These are phyloP conservation scores for Nelumbo lutea DNA, from an alignment of 164 flowering plant genomes.

Conservation along the genomic window DNA sequence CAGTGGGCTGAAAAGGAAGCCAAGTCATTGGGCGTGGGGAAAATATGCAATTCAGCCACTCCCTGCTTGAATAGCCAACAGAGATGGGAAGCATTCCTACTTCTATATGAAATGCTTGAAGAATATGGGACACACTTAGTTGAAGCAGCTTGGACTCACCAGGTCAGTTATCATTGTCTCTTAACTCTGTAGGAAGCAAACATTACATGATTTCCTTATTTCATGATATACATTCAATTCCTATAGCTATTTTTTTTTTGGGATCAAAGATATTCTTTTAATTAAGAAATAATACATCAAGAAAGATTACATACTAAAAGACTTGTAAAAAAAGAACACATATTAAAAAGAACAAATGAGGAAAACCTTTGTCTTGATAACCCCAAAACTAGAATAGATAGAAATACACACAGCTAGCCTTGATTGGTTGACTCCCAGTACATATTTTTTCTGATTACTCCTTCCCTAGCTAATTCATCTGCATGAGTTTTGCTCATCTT, in stretches of 20 bases:
- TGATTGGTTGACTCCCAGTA: too few relatives aligned
- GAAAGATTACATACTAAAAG: too few relatives aligned
- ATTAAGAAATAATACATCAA: too few relatives aligned
- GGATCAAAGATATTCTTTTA: too few relatives aligned
- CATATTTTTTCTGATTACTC: too few relatives aligned
- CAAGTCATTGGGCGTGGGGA: conserved; percentile 74
- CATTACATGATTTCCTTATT: neutral
- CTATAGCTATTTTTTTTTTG: neutral
- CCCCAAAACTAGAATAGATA: too few relatives aligned
- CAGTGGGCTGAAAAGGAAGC: conserved; percentile 93
- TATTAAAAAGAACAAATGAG: too few relatives aligned
- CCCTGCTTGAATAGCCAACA: conserved; percentile 30
- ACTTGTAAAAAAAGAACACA: too few relatives aligned
- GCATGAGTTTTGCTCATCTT: too few relatives aligned
- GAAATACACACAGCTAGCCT: too few relatives aligned
- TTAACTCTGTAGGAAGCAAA: neutral
- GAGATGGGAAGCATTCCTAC: conserved; percentile 82
- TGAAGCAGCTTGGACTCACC: conserved; percentile 98
- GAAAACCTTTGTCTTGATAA: too few relatives aligned
- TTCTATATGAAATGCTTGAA: conserved; percentile 97
- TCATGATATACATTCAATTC: neutral
- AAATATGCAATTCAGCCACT: conserved; percentile 26
- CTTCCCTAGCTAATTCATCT: too few relatives aligned
- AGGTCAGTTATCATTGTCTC: conserved; percentile 41
- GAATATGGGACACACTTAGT: conserved; percentile 97